Conservation (phyloP, 805 yeast species). For the Candida silvicultrix region DNA sequence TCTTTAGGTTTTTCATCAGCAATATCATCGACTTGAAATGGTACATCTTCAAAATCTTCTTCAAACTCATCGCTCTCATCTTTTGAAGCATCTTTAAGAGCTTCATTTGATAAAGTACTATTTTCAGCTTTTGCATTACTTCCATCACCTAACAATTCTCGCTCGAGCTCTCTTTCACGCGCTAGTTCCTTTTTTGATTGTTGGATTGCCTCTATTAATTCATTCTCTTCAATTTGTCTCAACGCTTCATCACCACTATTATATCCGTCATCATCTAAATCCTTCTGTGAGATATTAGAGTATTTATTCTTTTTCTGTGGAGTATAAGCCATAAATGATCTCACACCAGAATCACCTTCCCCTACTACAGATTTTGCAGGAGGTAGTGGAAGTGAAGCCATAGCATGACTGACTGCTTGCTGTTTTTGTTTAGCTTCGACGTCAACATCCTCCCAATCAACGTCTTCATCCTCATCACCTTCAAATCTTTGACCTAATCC, state of each 20-base stretch:
- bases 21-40: slow-evolving; percentile 11
- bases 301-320: slow-evolving; percentile 8
- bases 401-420: slow-evolving; percentile 31
- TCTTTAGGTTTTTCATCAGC: neutral
- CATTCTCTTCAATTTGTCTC: slow-evolving; percentile 25
- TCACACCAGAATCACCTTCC: slow-evolving; percentile 10
- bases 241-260: slow-evolving; percentile 19
- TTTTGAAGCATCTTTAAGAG: slow-evolving; percentile 22
- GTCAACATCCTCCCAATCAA: slow-evolving; percentile 71
- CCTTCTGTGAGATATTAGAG: neutral
- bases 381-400: slow-evolving; percentile 35
- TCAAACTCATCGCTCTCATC: slow-evolving; percentile 24
- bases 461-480: slow-evolving; percentile 25
- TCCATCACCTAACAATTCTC: slow-evolving; percentile 2
- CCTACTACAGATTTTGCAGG: slow-evolving; percentile 13
- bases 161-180: slow-evolving; percentile 19
- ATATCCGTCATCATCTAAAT: slow-evolving; percentile 11
- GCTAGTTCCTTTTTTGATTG: slow-evolving; percentile 38
- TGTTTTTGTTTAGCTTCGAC: slow-evolving; percentile 21
- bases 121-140: no score
- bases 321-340: slow-evolving; percentile 15
- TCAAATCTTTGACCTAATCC: slow-evolving; percentile 1
- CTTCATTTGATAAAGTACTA: slow-evolving; percentile 29
- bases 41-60: slow-evolving; percentile 23
- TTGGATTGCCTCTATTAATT: slow-evolving; percentile 33